Conservation (phyloP, 768 basidiomycete species). For the Xanthoconium purpureum region DNA sequence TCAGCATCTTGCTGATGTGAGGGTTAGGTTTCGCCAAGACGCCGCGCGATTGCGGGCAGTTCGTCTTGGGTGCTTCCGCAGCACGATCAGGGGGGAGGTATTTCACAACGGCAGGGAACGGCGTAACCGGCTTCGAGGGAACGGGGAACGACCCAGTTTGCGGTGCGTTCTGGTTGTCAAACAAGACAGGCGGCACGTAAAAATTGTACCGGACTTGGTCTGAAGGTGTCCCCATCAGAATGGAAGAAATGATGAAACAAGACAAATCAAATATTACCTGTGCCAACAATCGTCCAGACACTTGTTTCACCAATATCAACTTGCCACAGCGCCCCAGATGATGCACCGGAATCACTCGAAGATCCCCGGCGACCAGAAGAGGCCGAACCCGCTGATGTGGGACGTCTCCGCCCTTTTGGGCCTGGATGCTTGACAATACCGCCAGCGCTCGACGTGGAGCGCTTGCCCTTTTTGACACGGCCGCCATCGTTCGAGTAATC, state of each 20-base stretch:
- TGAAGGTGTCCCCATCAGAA: slow-evolving; percentile 31
- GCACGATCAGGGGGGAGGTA: slow-evolving; percentile 89
- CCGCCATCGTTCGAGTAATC: slow-evolving; percentile 81
- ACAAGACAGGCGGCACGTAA: slow-evolving; percentile 82
- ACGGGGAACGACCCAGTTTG: slow-evolving; percentile 73
- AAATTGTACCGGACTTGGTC: slow-evolving; percentile 94
- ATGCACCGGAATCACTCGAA: slow-evolving; percentile 62
- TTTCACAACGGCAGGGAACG: slow-evolving; percentile 84
- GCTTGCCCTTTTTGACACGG: slow-evolving; percentile 75
- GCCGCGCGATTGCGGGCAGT: slow-evolving; percentile 61
- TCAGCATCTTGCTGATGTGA: slow-evolving; percentile 76
- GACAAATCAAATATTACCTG: slow-evolving; percentile 46
- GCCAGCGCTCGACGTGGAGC: slow-evolving; percentile 69
- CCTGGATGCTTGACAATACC: slow-evolving; percentile 34
- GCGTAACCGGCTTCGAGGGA: slow-evolving; percentile 79
- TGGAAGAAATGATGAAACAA: not conserved
- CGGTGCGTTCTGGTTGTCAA: slow-evolving; percentile 74
- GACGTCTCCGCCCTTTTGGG: slow-evolving; percentile 60
- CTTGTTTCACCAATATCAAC: slow-evolving; percentile 92
- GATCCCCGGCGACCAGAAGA: slow-evolving; percentile 66
- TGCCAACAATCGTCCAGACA: slow-evolving; percentile 93
- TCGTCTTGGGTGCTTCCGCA: slow-evolving; percentile 74
- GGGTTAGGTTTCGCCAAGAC: slow-evolving; percentile 75
- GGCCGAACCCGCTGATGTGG: slow-evolving; percentile 72
- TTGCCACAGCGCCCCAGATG: slow-evolving; percentile 81